Percentiles rank a stretch among this genome's conserved stretches.
Evolutionary conservation across 2,329 filamentous ascomycete genomes (phyloP).

Genomic region (Podosphaera xanthii): DNA sequence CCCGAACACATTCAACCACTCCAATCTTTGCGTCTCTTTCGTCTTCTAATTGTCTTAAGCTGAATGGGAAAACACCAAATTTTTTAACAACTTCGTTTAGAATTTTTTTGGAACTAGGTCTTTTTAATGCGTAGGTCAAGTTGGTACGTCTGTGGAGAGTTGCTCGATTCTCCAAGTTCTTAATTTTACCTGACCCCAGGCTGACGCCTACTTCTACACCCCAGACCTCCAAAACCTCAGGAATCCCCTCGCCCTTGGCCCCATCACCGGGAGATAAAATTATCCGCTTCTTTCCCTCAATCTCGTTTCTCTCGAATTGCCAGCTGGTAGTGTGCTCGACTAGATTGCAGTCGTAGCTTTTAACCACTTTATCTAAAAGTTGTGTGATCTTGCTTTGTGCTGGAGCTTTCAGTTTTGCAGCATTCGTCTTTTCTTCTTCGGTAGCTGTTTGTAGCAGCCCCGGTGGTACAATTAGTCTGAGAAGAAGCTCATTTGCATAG

Average conservation of each 20-base stretch:
- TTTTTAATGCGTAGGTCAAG: conserved; percentile 82
- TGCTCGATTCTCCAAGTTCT: conserved; percentile 65
- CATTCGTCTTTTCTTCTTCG: conserved; percentile 91
- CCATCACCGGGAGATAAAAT: conserved; percentile 72
- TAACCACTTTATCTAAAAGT: conserved; percentile 75
- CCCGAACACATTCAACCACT: conserved; percentile 85
- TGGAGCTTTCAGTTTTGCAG: conserved; percentile 56
- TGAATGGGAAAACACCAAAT: conserved; percentile 96
- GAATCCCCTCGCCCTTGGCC: conserved; percentile 70
- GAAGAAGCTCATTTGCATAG: conserved; percentile 85
- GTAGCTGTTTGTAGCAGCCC: conserved; percentile 61
- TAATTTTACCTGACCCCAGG: conserved; percentile 81
- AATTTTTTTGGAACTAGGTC: conserved; percentile 76
- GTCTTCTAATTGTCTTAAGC: conserved; percentile 84
- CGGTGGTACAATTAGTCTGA: conserved; percentile 79
- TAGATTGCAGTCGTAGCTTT: conserved; percentile 73
- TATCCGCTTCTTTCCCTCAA: conserved; percentile 89
- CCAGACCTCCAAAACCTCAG: conserved; percentile 87
- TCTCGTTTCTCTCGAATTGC: conserved; percentile 91
- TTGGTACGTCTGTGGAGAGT: conserved; percentile 85
- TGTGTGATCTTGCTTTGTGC: conserved; percentile 71
- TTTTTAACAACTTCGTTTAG: conserved; percentile 91
- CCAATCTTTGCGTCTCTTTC: conserved; percentile 91
- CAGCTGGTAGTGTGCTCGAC: conserved; percentile 97
- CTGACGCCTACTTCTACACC: conserved; percentile 91